Evolutionary conservation across 108 stramenopile genomes (phyloP), one percentile per base, ranked within the genome.

Genomic region (Nitzschia palea): DNA sequence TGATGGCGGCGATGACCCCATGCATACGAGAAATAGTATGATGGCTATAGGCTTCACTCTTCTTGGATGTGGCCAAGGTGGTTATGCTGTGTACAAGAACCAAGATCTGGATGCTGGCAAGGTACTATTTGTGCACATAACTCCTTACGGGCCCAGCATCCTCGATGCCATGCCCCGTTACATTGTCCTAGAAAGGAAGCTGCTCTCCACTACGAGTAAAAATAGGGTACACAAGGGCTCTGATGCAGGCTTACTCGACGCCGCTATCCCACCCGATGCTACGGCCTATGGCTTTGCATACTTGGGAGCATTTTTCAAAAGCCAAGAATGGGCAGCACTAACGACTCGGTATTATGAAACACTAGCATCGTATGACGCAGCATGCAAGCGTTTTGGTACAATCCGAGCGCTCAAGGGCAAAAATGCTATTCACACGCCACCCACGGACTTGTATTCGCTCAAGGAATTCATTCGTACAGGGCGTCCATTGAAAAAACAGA

Each of bases 61-160:
- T 6, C n/a, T 79, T 34, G 84, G 80, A 26, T 33, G 70, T 53
- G 84, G 84, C 28, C 29, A 40, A 44, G 80, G 79, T 50, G 86
- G 89, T 9, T 87, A 87, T 60, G 74, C 80, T 32, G 76, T 82
- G 15, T 90, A 90, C 62, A 54, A 68, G 18, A 57, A 55, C n/a
- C 52, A 27, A 0, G 36, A 56, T 31, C 1, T 27, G 9, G 23
- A 25, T 15, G 15, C 44, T 3, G 23, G 45, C 36, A 58, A 45
- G 29, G 62, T 71, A 23, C 42, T 89, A 12, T 51, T 77, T 1
- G 64, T 90, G 2, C 86, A 90, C 66, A 35, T 83, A 6, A 86
- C 89, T 15, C 89, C 89, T 0, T 86, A 90, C 57, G 89, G 89
- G 2, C 89, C 89, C 26, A 74, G 75, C 36, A 83, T 90, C 55